phyloP scores from a whole-genome alignment of 257 asterid species.

The Anisodus acutangulus region DNA sequence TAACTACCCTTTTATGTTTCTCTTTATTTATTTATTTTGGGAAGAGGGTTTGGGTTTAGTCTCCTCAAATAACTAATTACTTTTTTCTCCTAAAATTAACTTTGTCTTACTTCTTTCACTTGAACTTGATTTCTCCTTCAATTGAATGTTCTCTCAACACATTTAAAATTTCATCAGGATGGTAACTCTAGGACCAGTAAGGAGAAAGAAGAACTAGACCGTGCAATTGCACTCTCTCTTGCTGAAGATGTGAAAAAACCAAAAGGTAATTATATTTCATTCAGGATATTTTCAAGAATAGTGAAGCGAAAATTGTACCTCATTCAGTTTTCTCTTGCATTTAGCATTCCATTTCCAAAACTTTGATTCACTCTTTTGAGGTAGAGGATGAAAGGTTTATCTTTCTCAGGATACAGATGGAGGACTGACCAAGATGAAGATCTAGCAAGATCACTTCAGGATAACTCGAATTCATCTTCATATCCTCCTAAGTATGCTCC shows the following conservation, averaged over 20 bases:
- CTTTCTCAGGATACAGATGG: conserved; percentile 64
- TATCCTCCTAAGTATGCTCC: conserved; percentile 41
- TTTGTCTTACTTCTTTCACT: not conserved
- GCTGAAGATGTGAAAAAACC: conserved; percentile 76
- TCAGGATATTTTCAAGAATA: not conserved
- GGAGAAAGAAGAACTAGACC: conserved; percentile 87
- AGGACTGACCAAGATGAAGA: conserved; percentile 60
- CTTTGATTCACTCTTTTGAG: not conserved
- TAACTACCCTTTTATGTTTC: not conserved
- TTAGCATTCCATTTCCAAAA: not conserved
- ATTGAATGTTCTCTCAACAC: not conserved
- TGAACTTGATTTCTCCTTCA: not conserved
- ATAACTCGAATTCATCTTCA: conserved; percentile 53
- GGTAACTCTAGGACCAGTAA: conserved; percentile 58
- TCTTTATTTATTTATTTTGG: not conserved
- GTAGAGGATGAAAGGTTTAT: not conserved
- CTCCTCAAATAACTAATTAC: not conserved
- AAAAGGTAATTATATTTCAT: conserved; percentile 50
- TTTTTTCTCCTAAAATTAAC: not conserved
- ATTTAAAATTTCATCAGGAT: conserved; percentile 44
- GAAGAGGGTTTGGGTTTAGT: not conserved
- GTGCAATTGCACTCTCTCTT: conserved; percentile 85
- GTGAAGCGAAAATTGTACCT: not conserved
- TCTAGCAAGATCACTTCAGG: conserved; percentile 51
- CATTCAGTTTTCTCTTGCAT: not conserved